These are phyloP conservation scores for Martiniozyma asiatica DNA, from an alignment of 1,139 yeast genomes.

Conservation along the genomic window DNA sequence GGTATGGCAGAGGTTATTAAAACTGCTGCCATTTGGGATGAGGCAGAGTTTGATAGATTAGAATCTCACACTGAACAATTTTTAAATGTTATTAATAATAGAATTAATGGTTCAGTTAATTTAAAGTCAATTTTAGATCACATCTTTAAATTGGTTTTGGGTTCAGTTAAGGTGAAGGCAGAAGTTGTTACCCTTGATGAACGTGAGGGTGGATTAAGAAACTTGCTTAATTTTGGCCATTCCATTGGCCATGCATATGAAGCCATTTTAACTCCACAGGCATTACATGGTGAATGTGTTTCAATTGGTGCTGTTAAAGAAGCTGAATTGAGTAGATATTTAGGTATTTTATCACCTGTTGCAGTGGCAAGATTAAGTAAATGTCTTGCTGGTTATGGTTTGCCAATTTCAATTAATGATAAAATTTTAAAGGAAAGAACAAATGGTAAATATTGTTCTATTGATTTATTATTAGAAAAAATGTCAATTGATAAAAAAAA, in stretches of 20 bases:
- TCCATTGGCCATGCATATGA: slow-evolving; percentile 98
- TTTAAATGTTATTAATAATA: slow-evolving; percentile 43
- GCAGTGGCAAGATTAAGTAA: slow-evolving; percentile 86
- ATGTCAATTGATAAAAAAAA: slow-evolving; percentile 97
- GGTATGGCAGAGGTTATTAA: slow-evolving; percentile 99
- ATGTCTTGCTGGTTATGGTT: slow-evolving; percentile 71
- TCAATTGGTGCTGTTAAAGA: slow-evolving; percentile 89
- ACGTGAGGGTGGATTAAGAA: slow-evolving; percentile 89
- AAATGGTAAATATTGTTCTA: slow-evolving; percentile 54
- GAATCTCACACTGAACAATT: slow-evolving; percentile 66
- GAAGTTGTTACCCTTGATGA: slow-evolving; percentile 91
- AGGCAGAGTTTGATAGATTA: slow-evolving; percentile 69
- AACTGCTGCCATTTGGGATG: slow-evolving; percentile 98
- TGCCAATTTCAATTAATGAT: slow-evolving; percentile 74
- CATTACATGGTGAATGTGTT: slow-evolving; percentile 96
- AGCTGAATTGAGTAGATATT: slow-evolving; percentile 85
- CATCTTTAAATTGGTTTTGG: slow-evolving; percentile 67
- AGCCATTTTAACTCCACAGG: slow-evolving; percentile 91
- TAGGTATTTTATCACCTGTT: slow-evolving; percentile 81
- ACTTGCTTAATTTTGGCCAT: slow-evolving; percentile 89
- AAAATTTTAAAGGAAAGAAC: slow-evolving; percentile 61
- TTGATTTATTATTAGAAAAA: slow-evolving; percentile 59
- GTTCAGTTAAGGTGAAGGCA: slow-evolving; percentile 84
- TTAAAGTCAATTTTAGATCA: slow-evolving; percentile 59
- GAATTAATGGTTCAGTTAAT: slow-evolving; percentile 35